These are phyloP conservation scores for Pharus latifolius DNA, from an alignment of 176 grass and related monocot species.

Conservation along the genomic window DNA sequence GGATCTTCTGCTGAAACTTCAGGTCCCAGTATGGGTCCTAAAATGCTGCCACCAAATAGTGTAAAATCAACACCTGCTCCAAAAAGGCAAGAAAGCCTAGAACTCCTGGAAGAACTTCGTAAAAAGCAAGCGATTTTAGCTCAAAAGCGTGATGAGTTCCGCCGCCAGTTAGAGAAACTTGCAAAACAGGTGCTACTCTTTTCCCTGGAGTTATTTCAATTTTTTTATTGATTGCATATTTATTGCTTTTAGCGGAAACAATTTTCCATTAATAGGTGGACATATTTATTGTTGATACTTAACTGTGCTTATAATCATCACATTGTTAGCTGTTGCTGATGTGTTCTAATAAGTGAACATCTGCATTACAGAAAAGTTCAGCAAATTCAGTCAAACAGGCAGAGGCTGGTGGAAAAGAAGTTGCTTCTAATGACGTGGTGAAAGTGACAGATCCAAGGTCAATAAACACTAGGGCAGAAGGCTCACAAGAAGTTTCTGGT, in stretches of 20 bases:
- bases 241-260: neutral
- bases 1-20: constrained; percentile 35
- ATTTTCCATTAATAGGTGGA: neutral
- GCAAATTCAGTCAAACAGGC: constrained; percentile 32
- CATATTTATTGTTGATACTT: neutral
- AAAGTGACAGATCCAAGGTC: constrained; percentile 15
- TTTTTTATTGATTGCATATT: constrained; percentile 13
- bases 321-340: neutral
- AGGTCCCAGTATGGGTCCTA: constrained; percentile 26
- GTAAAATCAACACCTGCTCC: constrained; percentile 28
- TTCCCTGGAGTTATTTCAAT: neutral
- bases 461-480: neutral
- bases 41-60: constrained; percentile 33
- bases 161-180: constrained; percentile 70
- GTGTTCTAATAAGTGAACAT: constrained; percentile 12
- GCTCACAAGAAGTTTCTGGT: constrained; percentile 22
- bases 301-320: neutral
- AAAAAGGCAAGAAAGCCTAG: constrained; percentile 76
- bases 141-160: constrained; percentile 87
- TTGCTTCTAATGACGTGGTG: constrained; percentile 19
- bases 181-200: constrained; percentile 62
- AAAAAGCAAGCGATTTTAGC: constrained; percentile 93
- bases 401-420: constrained; percentile 38
- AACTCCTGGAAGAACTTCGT: constrained; percentile 78
- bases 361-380: constrained; percentile 38